phyloP scores from a whole-genome alignment of 208 protist species.

The Balamuthia mandrillaris region DNA sequence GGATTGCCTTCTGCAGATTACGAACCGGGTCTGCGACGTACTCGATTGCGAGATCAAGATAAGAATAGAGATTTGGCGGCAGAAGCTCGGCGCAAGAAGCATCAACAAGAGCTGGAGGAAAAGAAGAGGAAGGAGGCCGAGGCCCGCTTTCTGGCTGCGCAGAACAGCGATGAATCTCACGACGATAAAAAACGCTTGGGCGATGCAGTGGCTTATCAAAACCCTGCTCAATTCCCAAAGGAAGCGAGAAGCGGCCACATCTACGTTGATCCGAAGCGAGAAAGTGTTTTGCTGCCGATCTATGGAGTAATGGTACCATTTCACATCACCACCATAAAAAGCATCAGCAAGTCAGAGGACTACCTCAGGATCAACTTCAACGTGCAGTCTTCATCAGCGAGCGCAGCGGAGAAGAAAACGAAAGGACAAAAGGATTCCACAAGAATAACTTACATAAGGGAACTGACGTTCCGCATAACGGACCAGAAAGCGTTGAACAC shows the following conservation, averaged over 20 bases:
- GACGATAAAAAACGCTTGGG: neutral
- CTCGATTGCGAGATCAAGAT: neutral
- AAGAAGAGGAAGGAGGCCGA: conserved; percentile 28
- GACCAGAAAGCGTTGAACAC: conserved; percentile 52
- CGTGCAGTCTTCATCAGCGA: conserved; percentile 22
- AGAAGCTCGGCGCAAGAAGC: neutral
- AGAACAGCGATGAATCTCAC: conserved; percentile 23
- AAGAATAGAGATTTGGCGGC: conserved; percentile 18
- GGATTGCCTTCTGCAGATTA: neutral
- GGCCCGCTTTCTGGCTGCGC: neutral
- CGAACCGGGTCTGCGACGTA: neutral
- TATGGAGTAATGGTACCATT: conserved; percentile 86
- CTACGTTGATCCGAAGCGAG: conserved; percentile 79
- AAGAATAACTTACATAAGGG: conserved; percentile 50
- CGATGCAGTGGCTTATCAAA: neutral
- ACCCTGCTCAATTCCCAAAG: neutral
- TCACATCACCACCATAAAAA: conserved; percentile 92
- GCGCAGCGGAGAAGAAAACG: neutral
- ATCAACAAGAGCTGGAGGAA: conserved; percentile 41
- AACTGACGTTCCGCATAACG: conserved; percentile 47
- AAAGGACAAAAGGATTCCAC: neutral
- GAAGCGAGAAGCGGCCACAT: conserved; percentile 63
- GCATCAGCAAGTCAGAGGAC: conserved; percentile 79
- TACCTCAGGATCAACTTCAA: conserved; percentile 84
- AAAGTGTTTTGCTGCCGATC: conserved; percentile 89